Conservation (phyloP, 805 yeast genomes). For the Sugiyamaella valdiviana region DNA sequence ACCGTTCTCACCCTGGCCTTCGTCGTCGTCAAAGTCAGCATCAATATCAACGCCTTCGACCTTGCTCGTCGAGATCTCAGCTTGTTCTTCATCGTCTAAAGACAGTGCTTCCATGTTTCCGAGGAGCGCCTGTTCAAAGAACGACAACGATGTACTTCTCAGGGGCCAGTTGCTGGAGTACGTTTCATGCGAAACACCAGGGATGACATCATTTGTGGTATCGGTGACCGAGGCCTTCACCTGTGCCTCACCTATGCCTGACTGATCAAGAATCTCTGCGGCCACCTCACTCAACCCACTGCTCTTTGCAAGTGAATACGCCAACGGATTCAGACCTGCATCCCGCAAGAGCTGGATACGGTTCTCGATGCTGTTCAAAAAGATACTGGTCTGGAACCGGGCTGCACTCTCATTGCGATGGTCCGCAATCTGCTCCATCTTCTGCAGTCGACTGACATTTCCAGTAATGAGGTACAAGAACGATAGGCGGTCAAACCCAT, state of each 20-base stretch:
- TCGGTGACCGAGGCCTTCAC: conserved; percentile 51
- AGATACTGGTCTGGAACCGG: conserved; percentile 75
- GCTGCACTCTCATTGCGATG: conserved; percentile 76
- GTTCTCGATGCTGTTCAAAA: conserved; percentile 65
- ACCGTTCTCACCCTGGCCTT: conserved; percentile 56
- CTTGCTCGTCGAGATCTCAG: conserved; percentile 17
- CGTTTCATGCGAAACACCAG: conserved; percentile 43
- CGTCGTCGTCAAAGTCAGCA: conserved; percentile 26
- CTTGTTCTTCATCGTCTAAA: conserved; percentile 37
- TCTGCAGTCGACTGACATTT: conserved; percentile 62
- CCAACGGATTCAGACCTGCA: conserved; percentile 79
- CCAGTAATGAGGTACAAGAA: conserved; percentile 84
- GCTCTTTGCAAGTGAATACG: conserved; percentile 86
- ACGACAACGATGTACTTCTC: conserved; percentile 62
- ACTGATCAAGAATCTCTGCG: conserved; percentile 58
- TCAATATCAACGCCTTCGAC: conserved; percentile 21
- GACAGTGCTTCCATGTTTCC: conserved; percentile 68
- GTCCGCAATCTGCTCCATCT: conserved; percentile 87
- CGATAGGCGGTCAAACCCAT: conserved; percentile 80
- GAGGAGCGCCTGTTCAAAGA: conserved; percentile 75
- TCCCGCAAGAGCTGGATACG: conserved; percentile 68
- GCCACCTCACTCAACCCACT: conserved; percentile 77
- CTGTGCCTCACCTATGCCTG: conserved; percentile 59
- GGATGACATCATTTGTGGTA: conserved; percentile 33
- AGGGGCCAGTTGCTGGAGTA: conserved; percentile 71